Evolutionary conservation across 345 rosid genomes (phyloP), one percentile per base, ranked within the genome.

Genomic region (Gossypium bickii): DNA sequence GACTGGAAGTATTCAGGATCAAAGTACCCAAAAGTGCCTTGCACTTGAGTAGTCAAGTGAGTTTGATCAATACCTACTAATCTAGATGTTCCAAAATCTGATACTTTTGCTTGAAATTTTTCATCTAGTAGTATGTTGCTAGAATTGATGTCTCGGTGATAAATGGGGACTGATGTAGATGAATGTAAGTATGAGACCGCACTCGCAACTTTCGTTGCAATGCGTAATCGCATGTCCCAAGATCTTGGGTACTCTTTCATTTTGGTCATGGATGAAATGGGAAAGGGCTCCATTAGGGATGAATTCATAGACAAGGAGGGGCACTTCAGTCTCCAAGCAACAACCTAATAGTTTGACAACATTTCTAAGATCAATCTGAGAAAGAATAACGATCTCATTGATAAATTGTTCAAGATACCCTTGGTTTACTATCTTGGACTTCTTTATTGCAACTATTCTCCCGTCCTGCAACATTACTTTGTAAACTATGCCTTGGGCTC

Each of bases 211-310:
- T 57, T 16, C 2, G 61, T 27, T 22, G 29, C 29, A 2, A 57
- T 57, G 27, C 61, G 29, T 57, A 57, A 3, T 24, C 61, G 29
- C 29, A 57, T 57, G 2, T 20, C n/a, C 61, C 61, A 57, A 3
- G 61, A 57, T 27, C 61, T 22, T 3, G 61, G 29, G 15, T 22
- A 57, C 61, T 57, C 61, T 20, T 22, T 20, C 61, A 20, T 57
- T 34, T 15, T 70, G 65, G 41, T 73, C 78, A 7, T 80, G 83
- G 24, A 80, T 77, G 65, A 71, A 71, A 2, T 80, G 79, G 1
- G 41, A 83, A 83, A 80, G 83, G 13, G 83, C 72, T 11, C 79
- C 81, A 77, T n/a, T 79, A 7, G 59, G 45, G 29, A 82, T 57
- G 53, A 71, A 82, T 74, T 79, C 83, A 52, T 80, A 82, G 10